Evolutionary conservation across 352 stramenopile species (phyloP).

Genomic region (Phytophthora niederhauseri): DNA sequence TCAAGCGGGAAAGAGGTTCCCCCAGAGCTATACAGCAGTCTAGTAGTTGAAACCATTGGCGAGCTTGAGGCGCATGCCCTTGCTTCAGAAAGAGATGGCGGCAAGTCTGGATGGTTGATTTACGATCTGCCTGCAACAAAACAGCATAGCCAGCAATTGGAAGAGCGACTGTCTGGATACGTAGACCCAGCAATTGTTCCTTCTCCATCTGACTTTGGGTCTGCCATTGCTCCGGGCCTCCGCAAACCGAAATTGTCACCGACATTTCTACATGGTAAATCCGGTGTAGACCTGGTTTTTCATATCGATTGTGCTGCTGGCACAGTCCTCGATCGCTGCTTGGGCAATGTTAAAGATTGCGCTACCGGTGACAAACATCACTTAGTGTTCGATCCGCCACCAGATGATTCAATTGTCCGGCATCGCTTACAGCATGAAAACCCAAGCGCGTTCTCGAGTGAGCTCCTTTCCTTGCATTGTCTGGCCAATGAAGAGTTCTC

Average conservation of each 20-base stretch:
- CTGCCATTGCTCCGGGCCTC: slow-evolving; percentile 48
- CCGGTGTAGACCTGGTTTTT: slow-evolving; percentile 77
- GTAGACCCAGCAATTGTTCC: slow-evolving; percentile 45
- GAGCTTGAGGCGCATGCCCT: slow-evolving; percentile 18
- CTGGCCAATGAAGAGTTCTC: slow-evolving; percentile 35
- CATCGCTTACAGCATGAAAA: slow-evolving; percentile 65
- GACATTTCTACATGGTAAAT: slow-evolving; percentile 66
- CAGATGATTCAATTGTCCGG: slow-evolving; percentile 50
- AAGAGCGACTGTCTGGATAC: slow-evolving; percentile 63
- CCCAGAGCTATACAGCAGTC: slow-evolving; percentile 54
- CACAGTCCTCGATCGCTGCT: slow-evolving; percentile 56
- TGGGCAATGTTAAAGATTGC: slow-evolving; percentile 61
- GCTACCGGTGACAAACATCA: slow-evolving; percentile 50
- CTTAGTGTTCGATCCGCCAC: slow-evolving; percentile 55
- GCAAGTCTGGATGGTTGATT: slow-evolving; percentile 63
- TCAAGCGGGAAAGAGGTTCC: slow-evolving; percentile 48
- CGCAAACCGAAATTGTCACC: slow-evolving; percentile 41
- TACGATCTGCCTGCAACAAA: slow-evolving; percentile 64
- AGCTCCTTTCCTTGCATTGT: slow-evolving; percentile 64
- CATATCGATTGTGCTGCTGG: slow-evolving; percentile 50
- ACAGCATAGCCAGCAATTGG: slow-evolving; percentile 49
- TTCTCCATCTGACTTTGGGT: slow-evolving; percentile 65
- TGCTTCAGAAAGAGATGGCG: not conserved
- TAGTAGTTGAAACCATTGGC: slow-evolving; percentile 52
- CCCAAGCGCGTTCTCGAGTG: slow-evolving; percentile 43